Percentiles rank a stretch among this genome's conserved stretches.
Evolutionary conservation across 805 yeast genomes (phyloP).

Genomic region (Lipomyces kockii): DNA sequence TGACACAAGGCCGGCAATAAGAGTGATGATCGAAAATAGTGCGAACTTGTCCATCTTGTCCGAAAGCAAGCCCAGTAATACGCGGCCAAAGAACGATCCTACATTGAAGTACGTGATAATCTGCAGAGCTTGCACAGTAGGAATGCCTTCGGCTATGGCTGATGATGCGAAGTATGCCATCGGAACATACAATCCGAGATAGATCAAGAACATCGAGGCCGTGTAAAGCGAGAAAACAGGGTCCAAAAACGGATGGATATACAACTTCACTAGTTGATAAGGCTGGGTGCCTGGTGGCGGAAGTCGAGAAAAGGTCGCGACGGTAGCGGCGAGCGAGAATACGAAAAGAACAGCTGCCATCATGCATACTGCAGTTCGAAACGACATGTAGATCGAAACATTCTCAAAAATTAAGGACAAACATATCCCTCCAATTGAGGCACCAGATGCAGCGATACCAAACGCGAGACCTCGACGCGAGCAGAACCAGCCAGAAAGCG

Average conservation of each 20-base stretch:
- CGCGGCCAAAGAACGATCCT: slow-evolving; percentile 55
- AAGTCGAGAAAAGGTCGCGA: slow-evolving; percentile 40
- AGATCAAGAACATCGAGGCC: slow-evolving; percentile 40
- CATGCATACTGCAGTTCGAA: slow-evolving; percentile 57
- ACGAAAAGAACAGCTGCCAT: slow-evolving; percentile 52
- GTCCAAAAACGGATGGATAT: slow-evolving; percentile 40
- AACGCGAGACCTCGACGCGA: slow-evolving; percentile 52
- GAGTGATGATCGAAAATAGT: slow-evolving; percentile 44
- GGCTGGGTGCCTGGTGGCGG: slow-evolving; percentile 26
- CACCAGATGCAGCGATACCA: slow-evolving; percentile 56
- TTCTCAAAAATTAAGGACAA: slow-evolving; percentile 50
- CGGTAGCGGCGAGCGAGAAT: slow-evolving; percentile 38
- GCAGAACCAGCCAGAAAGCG: slow-evolving; percentile 54
- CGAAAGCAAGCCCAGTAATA: slow-evolving; percentile 53
- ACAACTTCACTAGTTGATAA: slow-evolving; percentile 17
- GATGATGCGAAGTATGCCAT: slow-evolving; percentile 44
- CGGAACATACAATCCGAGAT: slow-evolving; percentile 43
- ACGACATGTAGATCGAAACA: slow-evolving; percentile 46
- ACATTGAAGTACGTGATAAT: slow-evolving; percentile 46
- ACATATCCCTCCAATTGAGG: slow-evolving; percentile 57
- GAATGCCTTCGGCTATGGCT: slow-evolving; percentile 39
- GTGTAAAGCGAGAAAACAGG: slow-evolving; percentile 38
- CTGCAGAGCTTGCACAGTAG: slow-evolving; percentile 36
- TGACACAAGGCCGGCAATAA: slow-evolving; percentile 42
- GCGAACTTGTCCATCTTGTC: slow-evolving; percentile 53